Percentiles rank a stretch among this genome's conserved stretches.
Conservation (phyloP, 148 eudicot species). For the Fagopyrum tataricum region DNA sequence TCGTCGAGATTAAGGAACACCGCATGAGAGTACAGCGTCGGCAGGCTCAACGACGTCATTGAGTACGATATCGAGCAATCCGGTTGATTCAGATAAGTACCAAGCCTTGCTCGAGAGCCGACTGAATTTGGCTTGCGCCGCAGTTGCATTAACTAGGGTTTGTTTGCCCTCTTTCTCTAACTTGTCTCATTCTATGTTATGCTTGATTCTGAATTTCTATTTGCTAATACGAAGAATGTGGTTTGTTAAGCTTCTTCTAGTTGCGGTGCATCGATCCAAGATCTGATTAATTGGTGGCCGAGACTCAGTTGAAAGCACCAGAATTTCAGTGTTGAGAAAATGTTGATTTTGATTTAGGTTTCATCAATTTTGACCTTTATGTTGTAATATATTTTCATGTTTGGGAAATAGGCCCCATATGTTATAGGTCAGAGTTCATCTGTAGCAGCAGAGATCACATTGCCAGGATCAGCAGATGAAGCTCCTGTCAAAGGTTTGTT, state of each 20-base stretch:
- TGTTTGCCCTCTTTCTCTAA: not conserved
- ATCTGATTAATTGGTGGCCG: too few relatives aligned
- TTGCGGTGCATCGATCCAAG: too few relatives aligned
- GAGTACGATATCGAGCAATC: constrained; percentile 24
- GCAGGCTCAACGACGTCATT: constrained; percentile 14
- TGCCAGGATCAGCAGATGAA: constrained; percentile 42
- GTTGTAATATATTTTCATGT: not conserved
- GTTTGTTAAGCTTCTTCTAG: not conserved
- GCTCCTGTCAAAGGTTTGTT: constrained; percentile 45
- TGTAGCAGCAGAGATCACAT: constrained; percentile 37
- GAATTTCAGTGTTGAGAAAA: not conserved
- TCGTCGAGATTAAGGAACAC: constrained; percentile 18
- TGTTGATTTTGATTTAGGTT: not conserved
- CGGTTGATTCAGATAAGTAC: constrained; percentile 44
- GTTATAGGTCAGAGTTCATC: constrained; percentile 41
- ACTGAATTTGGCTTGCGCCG: constrained; percentile 30
- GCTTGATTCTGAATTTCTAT: too few relatives aligned
- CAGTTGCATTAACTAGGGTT: constrained; percentile 27
- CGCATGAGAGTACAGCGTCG: not conserved
- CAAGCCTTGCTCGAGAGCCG: constrained; percentile 23
- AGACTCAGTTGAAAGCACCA: too few relatives aligned
- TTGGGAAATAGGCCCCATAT: constrained; percentile 39
- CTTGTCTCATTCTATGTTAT: not conserved
- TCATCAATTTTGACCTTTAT: not conserved
- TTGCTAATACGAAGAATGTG: not conserved